Evolutionary conservation across 371 early-diverging fungal species (phyloP), one percentile per base, ranked within the genome.

Genomic region (Saksenaea vasiformis): DNA sequence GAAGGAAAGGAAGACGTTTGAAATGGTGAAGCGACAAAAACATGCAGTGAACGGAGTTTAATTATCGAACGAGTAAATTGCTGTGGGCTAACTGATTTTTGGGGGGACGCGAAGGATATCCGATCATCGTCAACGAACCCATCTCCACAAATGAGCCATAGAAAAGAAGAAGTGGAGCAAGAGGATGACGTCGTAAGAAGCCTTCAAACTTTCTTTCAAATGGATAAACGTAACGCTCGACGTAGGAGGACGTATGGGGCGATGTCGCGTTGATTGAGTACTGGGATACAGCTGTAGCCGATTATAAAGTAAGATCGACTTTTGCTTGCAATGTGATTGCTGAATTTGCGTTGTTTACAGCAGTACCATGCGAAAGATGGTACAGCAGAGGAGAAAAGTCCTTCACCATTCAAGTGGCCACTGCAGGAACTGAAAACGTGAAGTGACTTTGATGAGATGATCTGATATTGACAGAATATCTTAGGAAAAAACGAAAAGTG

Each of bases 251-350:
- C 36, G 77, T 77, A 5, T 87, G 86, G 86, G 86, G 86, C 37
- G 88, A 87, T 55, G 76, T 72, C 27, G 81, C 76, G 5, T 63
- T 87, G 68, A 84, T 87, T 51, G 78, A 82, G 53, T 81, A 82
- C 2, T 87, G 88, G 88, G 86, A 87, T 58, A 65, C 68, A 22
- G 85, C 86, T 5, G 77, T 86, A 10, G 76, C 73, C 56, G 77
- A 85, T 58, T 87, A 80, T 36, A 34, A 35, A 44, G 65, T 65
- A 61, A 63, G 31, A 31, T 22, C 4, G 24, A 22, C 17, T 22
- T n/a, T 19, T 8, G 51, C 22, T 47, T 47, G 11, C 17, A 22
- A 22, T 5, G 22, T 22, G n/a, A 3, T 10, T 47, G 22, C 10
- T 47, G 17, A 19, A 5, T n/a, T 9, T 19, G 22, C 22, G 39